Evolutionary conservation across 768 basidiomycete species (phyloP), one percentile per base, ranked within the genome.

Genomic region (Cubamyces sp.): DNA sequence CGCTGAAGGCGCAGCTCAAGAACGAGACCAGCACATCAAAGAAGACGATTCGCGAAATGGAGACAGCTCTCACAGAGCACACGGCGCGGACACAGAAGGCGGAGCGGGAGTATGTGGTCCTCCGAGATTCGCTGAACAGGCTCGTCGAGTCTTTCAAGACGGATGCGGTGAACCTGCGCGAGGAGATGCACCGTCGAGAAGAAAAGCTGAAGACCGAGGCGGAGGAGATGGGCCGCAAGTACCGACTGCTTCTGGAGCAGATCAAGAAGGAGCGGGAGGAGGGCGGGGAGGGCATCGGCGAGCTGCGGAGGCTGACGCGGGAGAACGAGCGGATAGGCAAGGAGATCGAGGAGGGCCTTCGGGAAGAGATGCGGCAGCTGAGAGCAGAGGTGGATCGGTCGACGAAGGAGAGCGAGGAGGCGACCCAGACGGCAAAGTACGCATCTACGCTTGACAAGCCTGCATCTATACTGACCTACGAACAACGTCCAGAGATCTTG

Each of bases 31-130:
- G 85, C 2, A 81, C 82, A 14, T 84, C 88, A 9, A 94, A 94
- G 74, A 90, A 90, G 71, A 77, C 85, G 0, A 71, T 93, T 12
- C 86, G 90, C 21, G 92, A 94, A 68, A 91, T 94, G 91, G 91
- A 93, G 72, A 57, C 83, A 7, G 77, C 87, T 6, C 80, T 94
- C 28, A 68, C 84, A 1, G 91, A 93, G 74, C 89, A 89, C 3
- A 88, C 88, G 0, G 82, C 91, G 3, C 77, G 90, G 16, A 91
- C 89, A 16, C 87, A 89, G 70, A 92, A 91, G 75, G 85, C 84
- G 19, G 90, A 94, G 73, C 82, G 91, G 40, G 94, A 95, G 75
- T 96, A 94, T 66, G 77, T 87, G 64, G 88, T 87, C 0, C 75
- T 96, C 53, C 84, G 90, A 16, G 91, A 92, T 60, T 88, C 89